Evolutionary conservation across 257 asterid species (phyloP).

Genomic region (Henckelia pumila): DNA sequence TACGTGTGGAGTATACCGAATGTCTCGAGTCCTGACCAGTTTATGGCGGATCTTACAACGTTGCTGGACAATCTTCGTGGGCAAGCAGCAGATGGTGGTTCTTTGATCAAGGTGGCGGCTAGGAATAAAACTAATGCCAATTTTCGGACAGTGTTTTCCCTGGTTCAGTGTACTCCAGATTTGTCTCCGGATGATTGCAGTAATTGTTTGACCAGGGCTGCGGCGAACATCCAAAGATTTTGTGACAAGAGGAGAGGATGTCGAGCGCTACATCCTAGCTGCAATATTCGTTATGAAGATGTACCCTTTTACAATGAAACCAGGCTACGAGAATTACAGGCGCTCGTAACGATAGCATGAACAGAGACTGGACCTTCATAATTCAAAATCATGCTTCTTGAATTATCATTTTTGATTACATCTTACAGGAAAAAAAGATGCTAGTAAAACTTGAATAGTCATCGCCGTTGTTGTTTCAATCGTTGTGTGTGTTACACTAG

Average conservation of each 20-base stretch:
- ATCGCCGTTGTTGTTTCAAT: constrained; percentile 23
- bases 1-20: too few species aligned
- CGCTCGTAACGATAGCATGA: neutral
- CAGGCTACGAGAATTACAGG: constrained; percentile 20
- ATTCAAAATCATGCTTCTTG: too few species aligned
- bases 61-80: constrained; percentile 12
- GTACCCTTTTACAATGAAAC: constrained; percentile 21
- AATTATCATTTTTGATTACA: too few species aligned
- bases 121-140: constrained; percentile 11
- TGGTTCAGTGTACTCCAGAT: constrained; percentile 41
- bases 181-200: constrained; percentile 28
- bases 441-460: constrained; percentile 17
- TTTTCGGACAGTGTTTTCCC: constrained; percentile 24
- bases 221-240: neutral
- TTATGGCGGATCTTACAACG: neutral
- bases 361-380: too few species aligned
- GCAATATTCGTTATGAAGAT: constrained; percentile 31
- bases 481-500: constrained; percentile 12
- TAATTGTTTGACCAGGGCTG: constrained; percentile 23
- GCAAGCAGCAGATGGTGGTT: constrained; percentile 32
- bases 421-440: constrained; percentile 18
- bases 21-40: too few species aligned
- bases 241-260: constrained; percentile 25
- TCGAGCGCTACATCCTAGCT: constrained; percentile 29
- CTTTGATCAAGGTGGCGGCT: constrained; percentile 32